Evolutionary conservation across 768 basidiomycete genomes (phyloP), one percentile per base, ranked within the genome.

Genomic region (Auricularia sp.): DNA sequence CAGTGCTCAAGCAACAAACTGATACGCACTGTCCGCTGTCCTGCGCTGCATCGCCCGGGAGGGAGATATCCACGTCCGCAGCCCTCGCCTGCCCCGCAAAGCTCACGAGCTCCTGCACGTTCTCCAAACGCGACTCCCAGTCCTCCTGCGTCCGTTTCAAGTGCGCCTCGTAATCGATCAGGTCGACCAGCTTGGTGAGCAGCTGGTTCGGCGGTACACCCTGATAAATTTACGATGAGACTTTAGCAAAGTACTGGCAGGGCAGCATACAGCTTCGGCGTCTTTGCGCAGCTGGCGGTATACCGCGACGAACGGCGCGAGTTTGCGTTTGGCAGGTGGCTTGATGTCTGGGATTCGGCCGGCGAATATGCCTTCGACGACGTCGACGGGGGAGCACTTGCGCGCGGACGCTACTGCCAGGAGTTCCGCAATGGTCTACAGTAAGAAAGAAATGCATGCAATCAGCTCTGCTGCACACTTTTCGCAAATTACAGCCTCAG

Each of bases 51-150:
- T 7, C 39, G 16, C 21, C 16, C 10, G 65, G 34, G 67, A 63
- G 37, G 68, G 65, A 66, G 65, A 56, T 54, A 42, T 67, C 63
- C 54, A 70, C 68, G 34, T 74, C 70, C 33, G 69, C 66, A 24
- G 75, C 76, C 11, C 65, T 62, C n/a, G 37, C n/a, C 58, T 89
- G 85, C 64, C 78, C 84, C 7, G 89, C 88, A 68, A 89, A 90
- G n/a, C 80, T 86, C 64, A 91, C 85, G 68, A 96, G 77, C 75
- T 94, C 92, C 69, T 88, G 81, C 1, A 94, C 85, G 73, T 96
- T 96, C 74, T 93, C 89, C 90, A 88, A 89, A 45, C 90, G 78
- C 45, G 81, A 82, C 47, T 89, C 86, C 78, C 81, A 87, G 65
- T 94, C 92, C n/a, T 80, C 79, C 62, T 90, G 84, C 0, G 85